Evolutionary conservation across 306 rosid species (phyloP), one percentile per base, ranked within the genome.

Genomic region (Abrus precatorius): DNA sequence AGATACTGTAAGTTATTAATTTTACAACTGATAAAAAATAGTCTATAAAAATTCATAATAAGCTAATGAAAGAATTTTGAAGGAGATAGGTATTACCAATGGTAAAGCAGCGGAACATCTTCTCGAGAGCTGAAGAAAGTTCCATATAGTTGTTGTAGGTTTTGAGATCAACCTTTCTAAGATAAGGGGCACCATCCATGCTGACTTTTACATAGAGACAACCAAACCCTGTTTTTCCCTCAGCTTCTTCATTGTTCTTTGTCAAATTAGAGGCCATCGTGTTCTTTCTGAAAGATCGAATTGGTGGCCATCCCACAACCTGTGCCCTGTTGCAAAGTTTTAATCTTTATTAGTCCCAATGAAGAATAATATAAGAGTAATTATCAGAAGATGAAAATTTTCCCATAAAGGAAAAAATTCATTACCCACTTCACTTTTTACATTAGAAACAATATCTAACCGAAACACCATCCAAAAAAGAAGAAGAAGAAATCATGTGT

Each of bases 221-320:
- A 28, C 88, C 88, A 33, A 75, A 56, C 30, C 92, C 94, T 6
- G 84, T 34, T 83, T 95, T 95, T 1, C 84, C 96, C 9, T 88
- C 92, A 48, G 76, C 86, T 61, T 90, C 94, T 53, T 89, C 93
- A 44, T 68, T 87, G 86, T 79, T 91, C 85, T 95, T 93, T 3
- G 87, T 52, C 73, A 69, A 76, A 87, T 84, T 93, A 9, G 94
- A 85, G 41, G 94, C 90, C 98, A 95, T 90, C 61, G 87, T 82
- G 87, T 85, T 95, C 89, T 95, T 95, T 65, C 98, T 81, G 69
- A 88, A 95, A 5, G 99, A 93, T 84, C 99, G 88, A 78, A 95
- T 93, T 74, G 99, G 99, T 72, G 99, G 99, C 99, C 98, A 95
- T 82, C 99, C 99, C 75, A 95, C 99, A 80, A 91, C 97, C 78